Evolutionary conservation across 2,329 filamentous ascomycete genomes (phyloP).

Genomic region (Alternaria hordeiaustralica): DNA sequence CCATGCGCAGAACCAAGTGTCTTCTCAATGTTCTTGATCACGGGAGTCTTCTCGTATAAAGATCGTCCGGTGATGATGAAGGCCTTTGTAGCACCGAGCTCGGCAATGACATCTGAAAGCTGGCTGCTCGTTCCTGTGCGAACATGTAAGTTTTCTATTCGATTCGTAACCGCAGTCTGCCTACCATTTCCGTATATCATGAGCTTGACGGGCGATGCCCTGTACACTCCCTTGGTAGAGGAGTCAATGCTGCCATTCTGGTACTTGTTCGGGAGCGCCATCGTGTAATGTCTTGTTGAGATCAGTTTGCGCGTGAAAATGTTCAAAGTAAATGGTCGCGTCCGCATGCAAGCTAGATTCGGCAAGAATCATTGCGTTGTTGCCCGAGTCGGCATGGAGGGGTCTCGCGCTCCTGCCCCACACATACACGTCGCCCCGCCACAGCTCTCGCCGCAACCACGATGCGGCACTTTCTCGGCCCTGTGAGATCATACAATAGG

Average conservation of each 20-base stretch:
- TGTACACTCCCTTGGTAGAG: conserved; percentile 41
- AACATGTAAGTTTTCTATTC: neutral
- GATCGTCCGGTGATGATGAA: conserved; percentile 64
- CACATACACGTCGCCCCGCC: conserved; percentile 38
- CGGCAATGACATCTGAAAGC: conserved; percentile 38
- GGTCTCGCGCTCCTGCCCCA: conserved; percentile 39
- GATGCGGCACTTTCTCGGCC: conserved; percentile 30
- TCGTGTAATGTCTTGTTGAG: conserved; percentile 9
- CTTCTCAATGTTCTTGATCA: conserved; percentile 61
- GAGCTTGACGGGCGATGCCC: conserved; percentile 46
- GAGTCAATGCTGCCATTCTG: conserved; percentile 46
- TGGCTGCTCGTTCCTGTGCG: conserved; percentile 41
- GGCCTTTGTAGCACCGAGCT: conserved; percentile 55
- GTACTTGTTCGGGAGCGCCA: conserved; percentile 44
- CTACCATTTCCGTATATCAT: conserved; percentile 47
- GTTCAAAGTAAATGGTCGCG: conserved; percentile 6
- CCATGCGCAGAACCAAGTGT: conserved; percentile 57
- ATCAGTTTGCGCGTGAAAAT: conserved; percentile 1
- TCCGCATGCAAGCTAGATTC: conserved; percentile 9
- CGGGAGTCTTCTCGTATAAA: conserved; percentile 60
- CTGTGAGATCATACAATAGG: conserved; percentile 15
- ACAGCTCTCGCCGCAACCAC: conserved; percentile 22
- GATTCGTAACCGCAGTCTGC: neutral
- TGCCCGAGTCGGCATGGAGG: conserved; percentile 37
- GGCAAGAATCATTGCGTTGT: conserved; percentile 9